Base-by-base conservation (phyloP, 768 basidiomycete species). In the Agaricus blazei region DNA sequence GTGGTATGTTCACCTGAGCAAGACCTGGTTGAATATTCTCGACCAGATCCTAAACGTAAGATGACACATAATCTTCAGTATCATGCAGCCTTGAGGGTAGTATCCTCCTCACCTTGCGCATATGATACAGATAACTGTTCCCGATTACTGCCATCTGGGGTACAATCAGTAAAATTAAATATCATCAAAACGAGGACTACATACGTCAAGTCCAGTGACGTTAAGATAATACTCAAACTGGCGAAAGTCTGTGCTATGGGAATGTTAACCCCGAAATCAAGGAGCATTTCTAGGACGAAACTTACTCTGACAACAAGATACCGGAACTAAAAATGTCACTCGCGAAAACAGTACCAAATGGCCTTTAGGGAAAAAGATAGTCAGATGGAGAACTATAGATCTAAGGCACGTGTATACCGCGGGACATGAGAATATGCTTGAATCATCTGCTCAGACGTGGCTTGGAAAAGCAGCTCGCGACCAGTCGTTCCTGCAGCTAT, bases 361-460 rank as follows among this genome's bases (percentile, higher is more conserved):
- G 95, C 61, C 89, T 87, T 59, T 11, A 14, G 50, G n/a, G 19
- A 29, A 26, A 53, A 56, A 27, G 44, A 43, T 12, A 40, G 42
- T 8, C 2, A 38, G 51, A 54, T 26, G 50, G 52, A 24, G 44
- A 27, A 38, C 37, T 15, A 19, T 43, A 31, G 28, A 24, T 2
- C 58, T 67, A 42, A 56, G 40, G 28, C 19, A 26, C 2, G 58
- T 67, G 44, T 57, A 34, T 34, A 84, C 89, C 88, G 77, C 2
- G 93, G 92, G 0, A 91, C 91, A 61, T 85, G 79, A 0, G 90
- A 83, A 65, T 94, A 95, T 0, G 93, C 94, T 47, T 87, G 78
- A 4, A 97, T 90, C 95, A 98, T 97, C 68, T 97, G 83, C 63
- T 92, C 83, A 4, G 90, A 93, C 0, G 94, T 98, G 0, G 94